Evolutionary conservation across 1,284 basidiomycete genomes (phyloP), one percentile per base, ranked within the genome.

Genomic region (Grifola frondosa): DNA sequence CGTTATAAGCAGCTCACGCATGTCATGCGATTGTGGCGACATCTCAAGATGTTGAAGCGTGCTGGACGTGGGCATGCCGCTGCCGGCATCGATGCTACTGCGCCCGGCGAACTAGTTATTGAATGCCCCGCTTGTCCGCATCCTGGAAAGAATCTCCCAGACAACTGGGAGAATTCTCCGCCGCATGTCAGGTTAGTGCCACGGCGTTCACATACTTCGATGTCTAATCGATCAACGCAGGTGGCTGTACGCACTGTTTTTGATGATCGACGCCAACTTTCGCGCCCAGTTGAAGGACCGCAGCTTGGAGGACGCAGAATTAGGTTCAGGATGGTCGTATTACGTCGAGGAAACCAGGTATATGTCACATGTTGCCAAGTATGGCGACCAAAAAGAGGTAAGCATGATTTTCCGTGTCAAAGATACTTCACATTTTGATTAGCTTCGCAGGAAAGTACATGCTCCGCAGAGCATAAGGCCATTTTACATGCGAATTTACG

Each of bases 191-290:
- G 23, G 55, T 58, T 46, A 15, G 40, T 36, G 9, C 30, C 17
- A 16, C 12, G 15, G 13, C 32, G 20, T 12, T 36, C 13, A 30
- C 17, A 12, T 4, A 19, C 30, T 25, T 20, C 15, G 17, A 26
- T 16, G 22, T 40, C 10, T 15, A 32, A n/a, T n/a, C n/a, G 6
- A 24, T 10, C n/a, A 29, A 8, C 5, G 3, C 24, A 56, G 60
- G 9, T 63, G 48, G 46, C 42, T 63, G 0, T 60, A 59, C 37
- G 47, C 48, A 5, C 40, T 62, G 0, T 58, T 58, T 25, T 33
- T 63, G 6, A 56, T 52, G 16, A 45, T 62, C 4, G 61, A 59
- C 32, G 58, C 54, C 4, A 57, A 64, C 41, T 67, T 67, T 41
- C 36, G 55, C 2, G 40, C 60, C 10, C 49, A 53, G 21, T 42